Conservation (phyloP, 2,329 filamentous ascomycete genomes). For the Diaporthe caulivora region DNA sequence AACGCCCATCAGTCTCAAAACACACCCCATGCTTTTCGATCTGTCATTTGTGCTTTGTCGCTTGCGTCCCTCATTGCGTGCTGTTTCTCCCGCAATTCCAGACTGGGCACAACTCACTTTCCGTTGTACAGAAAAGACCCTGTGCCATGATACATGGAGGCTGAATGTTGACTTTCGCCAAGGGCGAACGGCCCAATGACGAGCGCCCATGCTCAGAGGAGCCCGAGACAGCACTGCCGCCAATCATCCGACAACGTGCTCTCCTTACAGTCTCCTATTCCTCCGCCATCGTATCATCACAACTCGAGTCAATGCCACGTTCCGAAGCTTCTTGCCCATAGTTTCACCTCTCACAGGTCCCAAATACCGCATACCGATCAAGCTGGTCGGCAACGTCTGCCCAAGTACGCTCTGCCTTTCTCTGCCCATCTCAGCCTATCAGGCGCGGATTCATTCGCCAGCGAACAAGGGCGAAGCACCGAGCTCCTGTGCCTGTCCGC, state of each 20-base stretch:
- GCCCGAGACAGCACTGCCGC: conserved; percentile 14
- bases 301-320: conserved; percentile 20
- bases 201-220: conserved; percentile 14
- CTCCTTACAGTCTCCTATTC: conserved; percentile 3
- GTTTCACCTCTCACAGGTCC: conserved; percentile 13
- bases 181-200: conserved; percentile 13
- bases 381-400: neutral
- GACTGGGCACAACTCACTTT: neutral
- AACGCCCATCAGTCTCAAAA: neutral
- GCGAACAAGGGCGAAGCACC: too few species aligned
- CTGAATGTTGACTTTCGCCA: conserved; percentile 33
- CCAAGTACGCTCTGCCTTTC: neutral
- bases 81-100: conserved; percentile 8
- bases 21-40: conserved; percentile 30
- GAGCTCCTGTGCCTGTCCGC: neutral
- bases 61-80: neutral
- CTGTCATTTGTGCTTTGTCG: conserved; percentile 34
- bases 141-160: neutral
- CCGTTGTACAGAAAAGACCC: neutral
- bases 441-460: neutral
- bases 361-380: neutral
- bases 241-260: conserved; percentile 40
- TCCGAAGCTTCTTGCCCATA: conserved; percentile 21
- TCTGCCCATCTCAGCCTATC: conserved; percentile 9
- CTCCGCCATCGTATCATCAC: conserved; percentile 6